Percentiles rank a stretch among this genome's conserved stretches.
Evolutionary conservation across 345 rosid species (phyloP).

Genomic region (Excoecaria agallocha): DNA sequence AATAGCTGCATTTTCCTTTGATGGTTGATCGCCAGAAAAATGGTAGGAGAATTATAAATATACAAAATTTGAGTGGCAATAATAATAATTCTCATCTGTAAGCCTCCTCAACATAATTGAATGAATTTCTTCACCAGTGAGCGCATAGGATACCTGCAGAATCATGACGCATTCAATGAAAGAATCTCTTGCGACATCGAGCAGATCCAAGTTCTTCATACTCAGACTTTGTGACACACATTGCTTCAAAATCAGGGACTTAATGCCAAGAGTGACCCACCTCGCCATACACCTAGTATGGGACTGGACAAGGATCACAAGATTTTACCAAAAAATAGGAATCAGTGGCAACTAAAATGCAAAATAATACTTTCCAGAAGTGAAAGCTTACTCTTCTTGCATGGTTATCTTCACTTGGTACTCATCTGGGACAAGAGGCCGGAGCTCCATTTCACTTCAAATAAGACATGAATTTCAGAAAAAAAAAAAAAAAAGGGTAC

Average conservation of each 20-base stretch:
- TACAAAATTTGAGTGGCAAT: not conserved
- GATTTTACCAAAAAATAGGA: slow-evolving; percentile 5
- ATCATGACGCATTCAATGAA: slow-evolving; percentile 39
- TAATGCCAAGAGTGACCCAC: slow-evolving; percentile 91
- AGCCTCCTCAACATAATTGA: not conserved
- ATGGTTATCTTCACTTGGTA: slow-evolving; percentile 73
- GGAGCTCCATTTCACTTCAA: slow-evolving; percentile 77
- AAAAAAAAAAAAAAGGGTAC: slow-evolving; percentile 3
- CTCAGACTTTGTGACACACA: slow-evolving; percentile 92
- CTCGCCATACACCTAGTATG: slow-evolving; percentile 91
- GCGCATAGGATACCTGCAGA: not conserved
- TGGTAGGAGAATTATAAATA: not conserved
- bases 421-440: slow-evolving; percentile 90
- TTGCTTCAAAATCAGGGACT: slow-evolving; percentile 86
- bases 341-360: not conserved
- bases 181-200: slow-evolving; percentile 79
- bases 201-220: slow-evolving; percentile 94
- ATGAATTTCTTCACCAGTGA: not conserved
- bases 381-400: slow-evolving; percentile 72
- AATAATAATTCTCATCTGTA: not conserved
- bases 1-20: not conserved
- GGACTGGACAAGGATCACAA: slow-evolving; percentile 51
- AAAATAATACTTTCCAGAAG: slow-evolving; percentile 16
- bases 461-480: not conserved
- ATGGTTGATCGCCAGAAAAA: not conserved